Evolutionary conservation across 2,329 filamentous ascomycete species (phyloP).

Genomic region (Cladosporium austrohemisphaericum): DNA sequence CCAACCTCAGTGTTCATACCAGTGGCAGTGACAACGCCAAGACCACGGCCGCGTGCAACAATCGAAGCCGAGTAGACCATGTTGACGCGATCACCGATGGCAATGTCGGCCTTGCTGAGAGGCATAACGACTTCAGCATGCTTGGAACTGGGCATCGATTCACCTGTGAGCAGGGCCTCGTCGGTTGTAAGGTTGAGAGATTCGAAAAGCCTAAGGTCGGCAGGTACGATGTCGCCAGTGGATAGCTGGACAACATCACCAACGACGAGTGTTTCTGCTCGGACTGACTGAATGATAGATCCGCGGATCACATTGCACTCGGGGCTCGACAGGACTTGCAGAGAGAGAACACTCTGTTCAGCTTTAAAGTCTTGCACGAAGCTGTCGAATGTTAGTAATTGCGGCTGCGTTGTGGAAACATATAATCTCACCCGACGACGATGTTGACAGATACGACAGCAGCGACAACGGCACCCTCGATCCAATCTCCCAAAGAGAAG

Average conservation of each 20-base stretch:
- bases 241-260: conserved; percentile 62
- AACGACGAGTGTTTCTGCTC: conserved; percentile 56
- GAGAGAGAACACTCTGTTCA: conserved; percentile 55
- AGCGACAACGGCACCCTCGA: conserved; percentile 55
- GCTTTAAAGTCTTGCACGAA: conserved; percentile 57
- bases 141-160: conserved; percentile 51
- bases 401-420: neutral
- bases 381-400: conserved; percentile 22
- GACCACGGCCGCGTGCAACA: conserved; percentile 58
- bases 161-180: conserved; percentile 65
- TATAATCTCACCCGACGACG: conserved; percentile 38
- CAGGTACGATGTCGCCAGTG: conserved; percentile 64
- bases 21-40: conserved; percentile 52
- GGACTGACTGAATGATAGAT: conserved; percentile 48
- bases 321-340: conserved; percentile 52
- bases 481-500: conserved; percentile 55
- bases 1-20: conserved; percentile 65
- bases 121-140: conserved; percentile 22
- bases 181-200: conserved; percentile 72
- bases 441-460: conserved; percentile 56
- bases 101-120: conserved; percentile 30
- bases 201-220: conserved; percentile 57
- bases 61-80: conserved; percentile 61
- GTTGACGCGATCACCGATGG: conserved; percentile 59
- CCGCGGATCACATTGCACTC: conserved; percentile 53